Percentiles rank a stretch among this genome's conserved stretches.
Conservation (phyloP, 148 eudicot species). For the Amaranthus hypochondriacus region DNA sequence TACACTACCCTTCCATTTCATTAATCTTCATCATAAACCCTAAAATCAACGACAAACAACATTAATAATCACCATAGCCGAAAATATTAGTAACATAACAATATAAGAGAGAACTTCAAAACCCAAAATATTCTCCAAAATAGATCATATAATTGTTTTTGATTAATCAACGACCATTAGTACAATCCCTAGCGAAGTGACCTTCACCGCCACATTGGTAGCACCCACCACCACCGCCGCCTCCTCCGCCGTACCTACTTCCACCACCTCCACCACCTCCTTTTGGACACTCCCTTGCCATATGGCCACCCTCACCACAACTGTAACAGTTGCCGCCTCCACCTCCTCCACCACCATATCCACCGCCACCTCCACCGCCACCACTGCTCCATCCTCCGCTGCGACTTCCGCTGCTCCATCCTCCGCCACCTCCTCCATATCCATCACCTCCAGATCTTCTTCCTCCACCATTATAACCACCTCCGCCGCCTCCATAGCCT, state of each 20-base stretch:
- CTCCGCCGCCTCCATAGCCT: conserved; percentile 17
- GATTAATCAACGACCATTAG: not conserved
- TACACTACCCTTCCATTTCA: no score
- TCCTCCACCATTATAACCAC: conserved; percentile 36
- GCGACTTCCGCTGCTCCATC: not conserved
- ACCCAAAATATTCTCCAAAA: no score
- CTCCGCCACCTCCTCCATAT: no score
- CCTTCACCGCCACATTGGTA: conserved; percentile 31
- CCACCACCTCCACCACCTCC: conserved; percentile 15
- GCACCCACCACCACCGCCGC: conserved; percentile 22
- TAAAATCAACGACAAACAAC: no score
- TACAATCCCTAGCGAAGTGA: conserved; percentile 33
- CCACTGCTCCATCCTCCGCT: conserved; percentile 25
- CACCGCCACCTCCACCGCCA: not conserved
- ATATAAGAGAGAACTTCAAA: no score
- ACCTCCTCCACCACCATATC: not conserved
- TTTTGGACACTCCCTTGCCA: not conserved
- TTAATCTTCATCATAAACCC: no score
- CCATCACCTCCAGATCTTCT: conserved; percentile 7
- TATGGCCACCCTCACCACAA: conserved; percentile 14
- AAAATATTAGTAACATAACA: no score
- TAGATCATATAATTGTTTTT: no score
- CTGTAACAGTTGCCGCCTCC: conserved; percentile 20
- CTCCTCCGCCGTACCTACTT: conserved; percentile 17
- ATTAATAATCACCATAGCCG: no score